These are phyloP conservation scores for Boletus holoroseus DNA, from an alignment of 1,284 basidiomycete species.

Conservation along the genomic window DNA sequence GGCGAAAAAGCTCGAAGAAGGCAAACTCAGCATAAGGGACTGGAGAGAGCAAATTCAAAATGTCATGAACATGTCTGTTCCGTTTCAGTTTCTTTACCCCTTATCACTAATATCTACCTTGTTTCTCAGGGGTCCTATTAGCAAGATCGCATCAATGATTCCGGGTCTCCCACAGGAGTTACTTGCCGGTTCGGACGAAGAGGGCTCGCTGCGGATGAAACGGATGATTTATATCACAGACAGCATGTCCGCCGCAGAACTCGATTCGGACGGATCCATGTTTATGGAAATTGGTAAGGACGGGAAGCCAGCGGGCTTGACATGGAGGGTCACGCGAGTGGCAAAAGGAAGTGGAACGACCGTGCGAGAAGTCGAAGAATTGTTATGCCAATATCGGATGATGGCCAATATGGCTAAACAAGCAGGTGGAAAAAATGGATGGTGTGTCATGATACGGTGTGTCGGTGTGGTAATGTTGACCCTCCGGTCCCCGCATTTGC, in stretches of 20 bases:
- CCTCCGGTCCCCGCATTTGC: neutral
- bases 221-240: slow-evolving; percentile 99
- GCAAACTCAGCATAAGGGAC: slow-evolving; percentile 93
- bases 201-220: slow-evolving; percentile 88
- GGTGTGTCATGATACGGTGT: slow-evolving; percentile 42
- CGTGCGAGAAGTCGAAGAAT: slow-evolving; percentile 94
- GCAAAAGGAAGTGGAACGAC: slow-evolving; percentile 94
- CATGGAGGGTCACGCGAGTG: slow-evolving; percentile 84
- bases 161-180: slow-evolving; percentile 91
- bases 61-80: slow-evolving; percentile 90
- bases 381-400: slow-evolving; percentile 93
- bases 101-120: slow-evolving; percentile 6
- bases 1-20: slow-evolving; percentile 97
- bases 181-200: slow-evolving; percentile 87
- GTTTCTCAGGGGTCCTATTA: slow-evolving; percentile 80
- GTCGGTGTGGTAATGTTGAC: slow-evolving; percentile 1
- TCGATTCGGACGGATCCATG: slow-evolving; percentile 91
- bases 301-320: slow-evolving; percentile 76
- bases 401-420: slow-evolving; percentile 98
- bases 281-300: slow-evolving; percentile 84
- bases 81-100: slow-evolving; percentile 4
- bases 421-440: slow-evolving; percentile 94
- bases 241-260: slow-evolving; percentile 89
- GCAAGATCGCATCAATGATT: slow-evolving; percentile 99
- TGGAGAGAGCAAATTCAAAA: slow-evolving; percentile 97